A percentile compares a stretch with the other conserved stretches of the same genome.
phyloP scores from a whole-genome alignment of 2,329 filamentous ascomycete genomes.

The Hypomyces perniciosus region DNA sequence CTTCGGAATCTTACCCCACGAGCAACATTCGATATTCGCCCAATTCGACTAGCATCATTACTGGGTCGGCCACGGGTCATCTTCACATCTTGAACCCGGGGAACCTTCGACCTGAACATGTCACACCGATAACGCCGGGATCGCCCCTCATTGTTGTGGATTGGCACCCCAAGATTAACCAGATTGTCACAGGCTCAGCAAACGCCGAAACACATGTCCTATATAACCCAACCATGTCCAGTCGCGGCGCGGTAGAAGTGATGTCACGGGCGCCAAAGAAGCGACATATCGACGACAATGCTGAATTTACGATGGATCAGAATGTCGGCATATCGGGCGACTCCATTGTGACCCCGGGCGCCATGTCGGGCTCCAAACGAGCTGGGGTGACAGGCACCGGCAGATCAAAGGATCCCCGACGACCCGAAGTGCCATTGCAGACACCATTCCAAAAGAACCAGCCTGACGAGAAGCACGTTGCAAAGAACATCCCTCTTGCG shows the following conservation, averaged over 20 bases:
- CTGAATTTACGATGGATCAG: constrained; percentile 77
- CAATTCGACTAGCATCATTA: constrained; percentile 76
- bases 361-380: constrained; percentile 44
- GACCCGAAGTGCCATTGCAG: constrained; percentile 75
- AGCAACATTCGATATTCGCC: constrained; percentile 88
- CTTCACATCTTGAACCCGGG: constrained; percentile 92
- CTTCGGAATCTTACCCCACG: constrained; percentile 75
- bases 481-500: constrained; percentile 80
- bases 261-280: constrained; percentile 93
- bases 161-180: constrained; percentile 94
- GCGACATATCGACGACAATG: constrained; percentile 90
- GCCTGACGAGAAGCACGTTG: constrained; percentile 84
- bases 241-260: constrained; percentile 74
- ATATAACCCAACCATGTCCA: constrained; percentile 81
- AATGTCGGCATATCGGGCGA: constrained; percentile 77
- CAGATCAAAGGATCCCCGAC: constrained; percentile 67
- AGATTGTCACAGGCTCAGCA: constrained; percentile 89
- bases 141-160: constrained; percentile 75
- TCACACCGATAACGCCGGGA: constrained; percentile 82
- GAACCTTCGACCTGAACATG: constrained; percentile 75
- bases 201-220: constrained; percentile 86
- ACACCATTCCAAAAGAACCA: constrained; percentile 90
- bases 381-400: constrained; percentile 74
- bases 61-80: constrained; percentile 78
- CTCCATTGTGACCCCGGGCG: constrained; percentile 66